phyloP scores from a whole-genome alignment of 2,329 filamentous ascomycete species.

The Beauveria medogensis region DNA sequence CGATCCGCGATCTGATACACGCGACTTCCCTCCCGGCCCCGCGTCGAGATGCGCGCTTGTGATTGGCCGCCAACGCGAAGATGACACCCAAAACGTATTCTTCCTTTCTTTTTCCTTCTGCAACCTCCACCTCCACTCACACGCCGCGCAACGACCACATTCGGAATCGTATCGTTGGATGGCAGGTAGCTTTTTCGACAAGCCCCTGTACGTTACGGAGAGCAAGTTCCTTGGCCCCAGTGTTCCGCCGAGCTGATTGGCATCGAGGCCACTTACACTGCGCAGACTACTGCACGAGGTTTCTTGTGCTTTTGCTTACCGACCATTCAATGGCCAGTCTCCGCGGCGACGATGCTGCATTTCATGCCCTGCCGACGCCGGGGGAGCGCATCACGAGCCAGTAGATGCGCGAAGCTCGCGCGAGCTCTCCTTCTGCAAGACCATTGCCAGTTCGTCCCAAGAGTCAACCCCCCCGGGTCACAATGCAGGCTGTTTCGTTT shows the following conservation, averaged over 20 bases:
- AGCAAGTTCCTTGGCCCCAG: neutral
- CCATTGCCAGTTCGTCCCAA: neutral
- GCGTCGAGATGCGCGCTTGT: conserved; percentile 3
- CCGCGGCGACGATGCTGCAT: conserved; percentile 4
- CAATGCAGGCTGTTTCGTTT: conserved; percentile 3
- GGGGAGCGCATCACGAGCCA: neutral
- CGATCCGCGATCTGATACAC: conserved; percentile 1
- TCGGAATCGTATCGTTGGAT: neutral
- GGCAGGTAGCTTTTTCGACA: neutral
- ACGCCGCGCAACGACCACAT: neutral
- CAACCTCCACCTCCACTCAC: neutral
- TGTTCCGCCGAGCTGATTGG: conserved; percentile 1
- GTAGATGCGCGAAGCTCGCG: conserved; percentile 3
- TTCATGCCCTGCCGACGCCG: neutral
- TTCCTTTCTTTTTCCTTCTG: too few species aligned
- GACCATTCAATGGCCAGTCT: conserved; percentile 3
- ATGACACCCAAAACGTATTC: neutral
- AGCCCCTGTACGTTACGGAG: too few species aligned
- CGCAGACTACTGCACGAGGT: neutral
- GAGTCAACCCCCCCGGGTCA: neutral
- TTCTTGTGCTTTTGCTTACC: neutral
- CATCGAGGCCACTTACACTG: neutral
- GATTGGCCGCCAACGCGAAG: conserved; percentile 3
- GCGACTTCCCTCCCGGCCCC: neutral
- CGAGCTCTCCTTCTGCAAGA: neutral